These are phyloP conservation scores for Penicillium thymicola DNA, from an alignment of 2,329 filamentous ascomycete genomes.

Conservation along the genomic window DNA sequence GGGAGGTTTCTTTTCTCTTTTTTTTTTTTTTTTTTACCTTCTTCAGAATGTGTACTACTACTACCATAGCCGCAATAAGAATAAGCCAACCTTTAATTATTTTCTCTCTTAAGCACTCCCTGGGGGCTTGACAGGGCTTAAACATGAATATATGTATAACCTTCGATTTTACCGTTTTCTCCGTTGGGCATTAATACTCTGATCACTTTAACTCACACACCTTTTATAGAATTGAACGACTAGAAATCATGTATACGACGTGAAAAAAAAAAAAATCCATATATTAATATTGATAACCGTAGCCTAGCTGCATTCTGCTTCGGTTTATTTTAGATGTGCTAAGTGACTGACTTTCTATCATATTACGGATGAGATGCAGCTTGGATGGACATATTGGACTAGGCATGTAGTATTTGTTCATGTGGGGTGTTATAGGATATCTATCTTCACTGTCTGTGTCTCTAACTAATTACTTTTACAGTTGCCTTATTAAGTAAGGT, in stretches of 20 bases:
- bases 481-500: too few species aligned
- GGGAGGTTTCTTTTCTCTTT: background rate
- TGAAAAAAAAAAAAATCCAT: background rate
- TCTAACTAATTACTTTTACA: too few species aligned
- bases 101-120: background rate
- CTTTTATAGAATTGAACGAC: background rate
- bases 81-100: background rate
- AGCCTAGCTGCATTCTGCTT: too few species aligned
- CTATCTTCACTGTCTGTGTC: too few species aligned
- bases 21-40: background rate
- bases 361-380: too few species aligned
- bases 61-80: constrained; percentile 4
- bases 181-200: background rate
- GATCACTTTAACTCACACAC: background rate
- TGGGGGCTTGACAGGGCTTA: background rate
- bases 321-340: too few species aligned
- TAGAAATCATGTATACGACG: background rate
- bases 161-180: too few species aligned
- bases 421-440: too few species aligned
- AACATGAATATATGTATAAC: background rate
- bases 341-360: too few species aligned
- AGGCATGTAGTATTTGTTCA: too few species aligned
- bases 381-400: too few species aligned
- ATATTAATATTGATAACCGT: too few species aligned
- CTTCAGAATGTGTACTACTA: constrained; percentile 10